Percentiles rank a stretch among this genome's conserved stretches.
phyloP scores from a whole-genome alignment of 805 yeast genomes.

The Candida ulmi region DNA sequence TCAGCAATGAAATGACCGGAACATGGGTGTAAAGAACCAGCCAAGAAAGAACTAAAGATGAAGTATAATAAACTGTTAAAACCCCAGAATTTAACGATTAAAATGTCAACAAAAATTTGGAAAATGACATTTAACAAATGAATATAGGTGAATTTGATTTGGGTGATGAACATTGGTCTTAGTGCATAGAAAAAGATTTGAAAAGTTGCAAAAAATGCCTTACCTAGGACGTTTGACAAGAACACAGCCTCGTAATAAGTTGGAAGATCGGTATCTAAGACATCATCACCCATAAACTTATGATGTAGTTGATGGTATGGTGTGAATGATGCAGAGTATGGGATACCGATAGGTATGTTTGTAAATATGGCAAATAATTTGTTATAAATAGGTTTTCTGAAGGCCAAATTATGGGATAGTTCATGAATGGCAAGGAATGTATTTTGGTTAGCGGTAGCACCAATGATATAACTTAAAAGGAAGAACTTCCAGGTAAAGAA shows the following conservation, averaged over 20 bases:
- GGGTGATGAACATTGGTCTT: constrained; percentile 83
- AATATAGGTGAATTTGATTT: constrained; percentile 64
- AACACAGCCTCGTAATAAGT: constrained; percentile 71
- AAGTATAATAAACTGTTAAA: constrained; percentile 59
- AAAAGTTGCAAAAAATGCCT: constrained; percentile 84
- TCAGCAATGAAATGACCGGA: constrained; percentile 97
- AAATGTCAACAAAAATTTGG: constrained; percentile 54
- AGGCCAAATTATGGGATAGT: constrained; percentile 76
- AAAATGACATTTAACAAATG: constrained; percentile 59
- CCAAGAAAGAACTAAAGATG: constrained; percentile 71
- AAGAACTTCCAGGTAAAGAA: constrained; percentile 51
- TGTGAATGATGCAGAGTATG: constrained; percentile 78
- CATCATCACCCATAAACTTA: constrained; percentile 81
- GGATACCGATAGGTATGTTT: constrained; percentile 84
- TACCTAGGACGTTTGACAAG: constrained; percentile 74
- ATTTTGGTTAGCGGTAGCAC: constrained; percentile 84
- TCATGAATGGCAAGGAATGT: constrained; percentile 86
- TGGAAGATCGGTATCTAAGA: constrained; percentile 84
- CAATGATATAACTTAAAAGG: constrained; percentile 65
- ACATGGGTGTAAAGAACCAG: constrained; percentile 89
- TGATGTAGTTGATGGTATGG: constrained; percentile 92
- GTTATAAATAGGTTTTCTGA: constrained; percentile 72
- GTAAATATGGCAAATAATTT: constrained; percentile 71
- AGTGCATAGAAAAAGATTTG: constrained; percentile 87
- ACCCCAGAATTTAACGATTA: constrained; percentile 60